Evolutionary conservation across 108 stramenopile genomes (phyloP), one percentile per base, ranked within the genome.

Genomic region (Hondaea fermentalgiana): DNA sequence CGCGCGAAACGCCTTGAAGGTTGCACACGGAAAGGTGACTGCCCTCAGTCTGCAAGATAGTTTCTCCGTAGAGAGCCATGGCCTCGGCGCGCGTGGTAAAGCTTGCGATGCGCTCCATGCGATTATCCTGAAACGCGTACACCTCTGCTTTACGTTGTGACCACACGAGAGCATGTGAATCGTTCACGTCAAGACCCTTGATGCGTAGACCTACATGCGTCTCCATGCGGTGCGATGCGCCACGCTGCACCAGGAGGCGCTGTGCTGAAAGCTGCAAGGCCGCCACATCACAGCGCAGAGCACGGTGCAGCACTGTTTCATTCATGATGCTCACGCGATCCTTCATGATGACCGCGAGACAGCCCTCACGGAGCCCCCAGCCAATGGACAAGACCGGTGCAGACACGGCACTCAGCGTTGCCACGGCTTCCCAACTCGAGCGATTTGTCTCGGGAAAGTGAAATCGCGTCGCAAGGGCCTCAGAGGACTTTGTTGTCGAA

Each of bases 51-150:
- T 93, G 59, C 72, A 90, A 91, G 12, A 93, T 64, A 12, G 91
- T 93, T 25, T 95, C 93, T 17, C 88, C 89, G 23, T 91, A 44
- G 44, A 93, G 60, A 4, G 91, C 91, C 60, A 92, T 72, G 29
- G 91, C 90, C 4, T 57, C 49, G 19, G 92, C 90, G 4, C 23
- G 47, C 45, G 92, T 60, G 35, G 92, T 58, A 59, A 93, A 91
- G 59, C 88, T 90, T 5, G 91, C 88, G 1, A 72, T 23, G 5
- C 45, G 25, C 3, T 57, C 53, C 59, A 19, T 29, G 19, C 17
- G 58, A 5, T 16, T 12, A n/a, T 87, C 53, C 87, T 23, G n/a
- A 21, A 87, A 23, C 58, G 10, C 57, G 28, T 28, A 91, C 16
- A 53, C 91, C 72, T 87, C 87, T 45, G 71, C 45, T 72, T 88